phyloP scores from a whole-genome alignment of 2,329 filamentous ascomycete species.

The Talaromyces islandicus region DNA sequence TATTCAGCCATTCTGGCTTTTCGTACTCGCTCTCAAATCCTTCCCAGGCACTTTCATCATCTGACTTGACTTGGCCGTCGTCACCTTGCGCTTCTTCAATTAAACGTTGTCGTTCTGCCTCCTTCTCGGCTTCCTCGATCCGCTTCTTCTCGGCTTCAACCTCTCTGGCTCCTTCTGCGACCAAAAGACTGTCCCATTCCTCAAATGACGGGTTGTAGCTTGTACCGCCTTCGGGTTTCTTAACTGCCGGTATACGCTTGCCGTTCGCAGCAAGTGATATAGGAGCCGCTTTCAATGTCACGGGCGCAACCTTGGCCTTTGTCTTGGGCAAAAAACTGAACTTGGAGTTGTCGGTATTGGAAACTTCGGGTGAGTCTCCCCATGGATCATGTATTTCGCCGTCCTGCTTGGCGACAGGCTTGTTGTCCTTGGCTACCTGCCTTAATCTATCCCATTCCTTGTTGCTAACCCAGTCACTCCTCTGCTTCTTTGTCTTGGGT shows the following conservation, averaged over 20 bases:
- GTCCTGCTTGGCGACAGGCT: conserved; percentile 47
- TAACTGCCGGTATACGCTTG: conserved; percentile 71
- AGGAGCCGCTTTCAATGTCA: conserved; percentile 68
- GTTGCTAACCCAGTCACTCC: conserved; percentile 72
- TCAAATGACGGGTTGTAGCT: conserved; percentile 89
- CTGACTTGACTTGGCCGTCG: conserved; percentile 67
- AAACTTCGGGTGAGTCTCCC: conserved; percentile 48
- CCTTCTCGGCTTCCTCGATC: conserved; percentile 60
- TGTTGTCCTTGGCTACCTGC: conserved; percentile 66
- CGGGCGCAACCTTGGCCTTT: conserved; percentile 63
- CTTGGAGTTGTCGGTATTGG: conserved; percentile 42
- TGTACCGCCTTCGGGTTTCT: conserved; percentile 71
- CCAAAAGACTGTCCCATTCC: conserved; percentile 75
- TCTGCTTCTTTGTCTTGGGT: conserved; percentile 63
- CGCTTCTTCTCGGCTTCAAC: conserved; percentile 73
- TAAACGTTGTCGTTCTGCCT: conserved; percentile 62
- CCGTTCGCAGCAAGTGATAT: conserved; percentile 78
- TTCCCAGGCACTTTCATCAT: conserved; percentile 89
- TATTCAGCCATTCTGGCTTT: conserved; percentile 59
- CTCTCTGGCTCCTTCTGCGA: conserved; percentile 69
- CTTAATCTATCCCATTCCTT: conserved; percentile 77
- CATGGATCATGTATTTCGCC: conserved; percentile 69
- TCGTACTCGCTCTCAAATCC: conserved; percentile 76
- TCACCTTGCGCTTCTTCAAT: conserved; percentile 67
- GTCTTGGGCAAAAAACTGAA: conserved; percentile 63